Evolutionary conservation across 2,329 filamentous ascomycete genomes (phyloP), one percentile per base, ranked within the genome.

Genomic region (Metarhizium anisopliae): DNA sequence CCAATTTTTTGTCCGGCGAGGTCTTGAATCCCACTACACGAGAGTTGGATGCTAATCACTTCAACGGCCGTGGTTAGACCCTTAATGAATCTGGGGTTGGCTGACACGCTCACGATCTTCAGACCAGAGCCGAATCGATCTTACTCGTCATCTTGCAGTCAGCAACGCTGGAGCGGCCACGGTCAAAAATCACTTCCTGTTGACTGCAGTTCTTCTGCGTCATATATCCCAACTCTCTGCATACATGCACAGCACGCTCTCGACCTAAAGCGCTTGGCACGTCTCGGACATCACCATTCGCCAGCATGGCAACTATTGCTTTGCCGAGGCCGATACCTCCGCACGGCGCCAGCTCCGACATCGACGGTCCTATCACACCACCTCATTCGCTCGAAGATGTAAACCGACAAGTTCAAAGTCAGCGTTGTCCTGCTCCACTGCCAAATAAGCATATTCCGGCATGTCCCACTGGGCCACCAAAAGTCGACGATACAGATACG

Each of bases 391-490:
- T 77, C 58, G 67, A 71, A 54, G 61, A 64, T 14, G 58, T 65
- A 38, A 63, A 61, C 53, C 47, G 58, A 14, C 36, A 60, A 54
- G 58, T 58, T 54, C 58, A 58, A 52, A 61, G 58, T 52, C 65
- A 62, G 50, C 62, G 58, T 58, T 56, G 58, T 64, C 69, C 58
- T 60, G 67, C 56, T 58, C 63, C 87, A 6, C 77, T 94, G 29
- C 90, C 91, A 10, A 96, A 95, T 73, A 95, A 94, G 71, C 90
- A 96, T 71, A 78, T 96, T 29, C 91, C 92, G n/a, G 76, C 86
- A 63, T 96, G 90, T 72, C 87, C 90, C n/a, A 83, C 91, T 1
- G 91, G 91, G 2, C 86, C 89, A 59, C 82, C 75, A 50, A 65
- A 64, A 61, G 72, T 70, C 54, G 76, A 76, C 63, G 79, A 77